These are phyloP conservation scores for Staphylotrichum tortipilum DNA, from an alignment of 495 filamentous ascomycete species.

Conservation along the genomic window DNA sequence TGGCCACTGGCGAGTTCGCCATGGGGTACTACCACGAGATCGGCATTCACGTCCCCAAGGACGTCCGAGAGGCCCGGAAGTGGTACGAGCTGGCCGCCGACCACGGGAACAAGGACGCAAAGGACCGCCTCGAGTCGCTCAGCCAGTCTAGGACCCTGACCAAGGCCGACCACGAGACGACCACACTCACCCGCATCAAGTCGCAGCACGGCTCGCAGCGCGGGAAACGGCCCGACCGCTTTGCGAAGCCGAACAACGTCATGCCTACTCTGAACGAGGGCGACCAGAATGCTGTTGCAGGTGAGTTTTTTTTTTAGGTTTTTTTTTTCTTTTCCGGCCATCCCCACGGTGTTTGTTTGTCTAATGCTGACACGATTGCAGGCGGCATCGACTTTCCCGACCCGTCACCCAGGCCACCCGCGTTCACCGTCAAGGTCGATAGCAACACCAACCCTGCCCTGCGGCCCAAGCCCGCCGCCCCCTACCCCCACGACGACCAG, in stretches of 20 bases:
- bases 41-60: constrained; percentile 73
- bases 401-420: constrained; percentile 45
- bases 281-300: constrained; percentile 4
- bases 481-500: constrained; percentile 39
- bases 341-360: constrained; percentile 3
- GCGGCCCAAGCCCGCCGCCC: constrained; percentile 46
- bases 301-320: constrained; percentile 12
- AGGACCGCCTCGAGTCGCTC: constrained; percentile 72
- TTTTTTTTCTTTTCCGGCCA: too few relatives aligned
- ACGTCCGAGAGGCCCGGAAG: constrained; percentile 70
- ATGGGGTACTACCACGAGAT: constrained; percentile 98
- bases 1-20: constrained; percentile 90
- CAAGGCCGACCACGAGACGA: constrained; percentile 83
- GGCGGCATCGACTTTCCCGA: constrained; percentile 61
- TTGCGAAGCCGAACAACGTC: constrained; percentile 36
- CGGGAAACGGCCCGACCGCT: constrained; percentile 58
- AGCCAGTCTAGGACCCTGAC: constrained; percentile 78
- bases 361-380: constrained; percentile 23
- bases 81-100: constrained; percentile 91
- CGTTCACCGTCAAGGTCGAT: constrained; percentile 36
- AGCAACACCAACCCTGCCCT: constrained; percentile 28
- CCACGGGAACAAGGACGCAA: constrained; percentile 87
- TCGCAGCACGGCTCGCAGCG: constrained; percentile 84
- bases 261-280: constrained; percentile 46
- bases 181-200: constrained; percentile 83